Evolutionary conservation across 441 rosid species (phyloP).

Genomic region (Aquilaria agallochum): DNA sequence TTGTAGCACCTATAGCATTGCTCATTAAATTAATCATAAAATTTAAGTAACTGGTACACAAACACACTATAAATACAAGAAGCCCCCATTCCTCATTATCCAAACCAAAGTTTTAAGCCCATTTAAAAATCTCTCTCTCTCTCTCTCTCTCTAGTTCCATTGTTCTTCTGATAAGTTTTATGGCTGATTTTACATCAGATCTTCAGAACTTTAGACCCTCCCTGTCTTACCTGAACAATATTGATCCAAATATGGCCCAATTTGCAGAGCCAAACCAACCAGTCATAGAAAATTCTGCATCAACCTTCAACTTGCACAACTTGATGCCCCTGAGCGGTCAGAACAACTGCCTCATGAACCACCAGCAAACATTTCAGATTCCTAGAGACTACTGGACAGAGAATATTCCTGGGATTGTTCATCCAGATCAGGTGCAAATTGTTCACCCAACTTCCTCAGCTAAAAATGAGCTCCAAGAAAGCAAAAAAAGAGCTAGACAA

Average conservation of each 20-base stretch:
- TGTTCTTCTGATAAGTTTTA: background rate
- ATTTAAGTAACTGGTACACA: background rate
- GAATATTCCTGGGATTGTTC: constrained; percentile 23
- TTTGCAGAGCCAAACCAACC: constrained; percentile 22
- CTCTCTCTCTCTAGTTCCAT: no score
- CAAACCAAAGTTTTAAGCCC: background rate
- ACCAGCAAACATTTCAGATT: constrained; percentile 23
- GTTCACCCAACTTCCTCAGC: constrained; percentile 10
- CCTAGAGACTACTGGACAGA: constrained; percentile 25
- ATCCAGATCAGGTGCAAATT: constrained; percentile 10
- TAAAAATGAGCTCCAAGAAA: constrained; percentile 19
- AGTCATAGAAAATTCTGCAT: constrained; percentile 17
- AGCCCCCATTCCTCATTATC: constrained; percentile 11
- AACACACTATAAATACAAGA: constrained; percentile 25
- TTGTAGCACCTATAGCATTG: no score
- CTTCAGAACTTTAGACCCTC: constrained; percentile 25
- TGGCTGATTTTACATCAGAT: constrained; percentile 42
- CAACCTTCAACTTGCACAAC: constrained; percentile 24
- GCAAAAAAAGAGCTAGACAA: constrained; percentile 35
- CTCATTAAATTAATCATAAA: no score
- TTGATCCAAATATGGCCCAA: constrained; percentile 33
- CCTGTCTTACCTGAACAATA: constrained; percentile 22
- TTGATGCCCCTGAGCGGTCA: constrained; percentile 22
- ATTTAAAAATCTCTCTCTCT: no score
- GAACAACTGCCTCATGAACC: constrained; percentile 18